Conservation (phyloP, 2,329 filamentous ascomycete species). For the Epichloe uncinata region DNA sequence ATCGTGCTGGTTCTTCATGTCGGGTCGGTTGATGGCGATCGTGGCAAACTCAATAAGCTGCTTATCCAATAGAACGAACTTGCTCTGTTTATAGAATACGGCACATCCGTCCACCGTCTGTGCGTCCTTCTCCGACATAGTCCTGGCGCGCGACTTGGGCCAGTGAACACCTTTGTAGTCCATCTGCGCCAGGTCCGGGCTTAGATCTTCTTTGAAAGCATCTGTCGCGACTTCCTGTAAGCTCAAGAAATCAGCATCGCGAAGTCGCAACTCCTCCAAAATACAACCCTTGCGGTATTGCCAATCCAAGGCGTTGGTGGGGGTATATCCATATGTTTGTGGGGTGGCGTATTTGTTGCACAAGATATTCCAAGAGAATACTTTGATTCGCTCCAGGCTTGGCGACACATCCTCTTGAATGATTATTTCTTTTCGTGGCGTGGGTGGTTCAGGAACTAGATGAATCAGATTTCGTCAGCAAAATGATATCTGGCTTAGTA, state of each 20-base stretch:
- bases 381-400: conserved; percentile 58
- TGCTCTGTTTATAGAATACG: conserved; percentile 91
- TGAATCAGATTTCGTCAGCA: conserved; percentile 11
- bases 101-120: conserved; percentile 91
- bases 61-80: conserved; percentile 89
- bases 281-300: conserved; percentile 75
- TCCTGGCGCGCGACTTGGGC: conserved; percentile 79
- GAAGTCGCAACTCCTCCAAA: conserved; percentile 63
- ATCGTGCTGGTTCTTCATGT: conserved; percentile 95
- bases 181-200: conserved; percentile 68
- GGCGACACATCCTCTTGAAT: conserved; percentile 53
- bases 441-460: conserved; percentile 63
- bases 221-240: conserved; percentile 89
- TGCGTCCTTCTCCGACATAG: conserved; percentile 82
- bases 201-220: conserved; percentile 83
- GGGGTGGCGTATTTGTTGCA: conserved; percentile 87
- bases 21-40: conserved; percentile 83
- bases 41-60: conserved; percentile 85
- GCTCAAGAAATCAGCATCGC: conserved; percentile 80
- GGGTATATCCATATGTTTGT: conserved; percentile 79
- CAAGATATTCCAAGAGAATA: conserved; percentile 90
- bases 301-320: conserved; percentile 71
- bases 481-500: not conserved
- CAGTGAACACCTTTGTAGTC: conserved; percentile 93
- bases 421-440: conserved; percentile 64